Percentiles rank a stretch among this genome's conserved stretches.
Conservation (phyloP, 2,329 filamentous ascomycete species). For the Fusarium fracticaudum region DNA sequence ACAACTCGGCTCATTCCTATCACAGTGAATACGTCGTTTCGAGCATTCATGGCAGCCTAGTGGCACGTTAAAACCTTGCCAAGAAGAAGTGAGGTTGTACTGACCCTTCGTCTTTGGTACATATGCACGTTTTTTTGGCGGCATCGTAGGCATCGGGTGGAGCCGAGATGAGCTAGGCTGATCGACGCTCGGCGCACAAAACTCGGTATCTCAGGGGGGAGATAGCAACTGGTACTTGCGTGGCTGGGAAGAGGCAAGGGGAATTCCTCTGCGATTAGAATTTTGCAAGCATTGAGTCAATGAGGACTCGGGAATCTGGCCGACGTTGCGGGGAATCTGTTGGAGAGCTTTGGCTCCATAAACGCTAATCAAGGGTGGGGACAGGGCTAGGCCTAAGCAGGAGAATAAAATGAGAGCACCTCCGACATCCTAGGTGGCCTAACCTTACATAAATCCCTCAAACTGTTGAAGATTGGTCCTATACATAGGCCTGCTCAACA, state of each 20-base stretch:
- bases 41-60: constrained; percentile 41
- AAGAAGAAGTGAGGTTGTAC: background rate
- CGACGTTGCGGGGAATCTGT: background rate
- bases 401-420: background rate
- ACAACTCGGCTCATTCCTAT: constrained; percentile 34
- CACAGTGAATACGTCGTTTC: constrained; percentile 39
- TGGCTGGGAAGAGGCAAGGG: background rate
- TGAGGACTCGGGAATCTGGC: background rate
- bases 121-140: constrained; percentile 40
- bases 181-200: constrained; percentile 5
- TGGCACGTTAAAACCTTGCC: fast-evolving
- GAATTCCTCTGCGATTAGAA: background rate
- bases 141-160: constrained; percentile 20
- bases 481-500: too few relatives aligned
- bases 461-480: too few relatives aligned
- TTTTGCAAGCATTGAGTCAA: constrained; percentile 12
- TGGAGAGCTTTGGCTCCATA: background rate
- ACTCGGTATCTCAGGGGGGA: background rate
- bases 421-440: too few relatives aligned
- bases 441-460: too few relatives aligned
- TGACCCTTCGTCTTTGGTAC: constrained; percentile 40
- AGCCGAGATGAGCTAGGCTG: background rate
- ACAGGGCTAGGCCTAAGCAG: background rate
- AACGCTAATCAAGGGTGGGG: background rate
- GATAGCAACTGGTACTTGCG: background rate